A percentile compares a stretch with the other conserved stretches of the same genome.
Evolutionary conservation across 2,329 filamentous ascomycete genomes (phyloP).

Genomic region (Colletotrichum higginsianum): DNA sequence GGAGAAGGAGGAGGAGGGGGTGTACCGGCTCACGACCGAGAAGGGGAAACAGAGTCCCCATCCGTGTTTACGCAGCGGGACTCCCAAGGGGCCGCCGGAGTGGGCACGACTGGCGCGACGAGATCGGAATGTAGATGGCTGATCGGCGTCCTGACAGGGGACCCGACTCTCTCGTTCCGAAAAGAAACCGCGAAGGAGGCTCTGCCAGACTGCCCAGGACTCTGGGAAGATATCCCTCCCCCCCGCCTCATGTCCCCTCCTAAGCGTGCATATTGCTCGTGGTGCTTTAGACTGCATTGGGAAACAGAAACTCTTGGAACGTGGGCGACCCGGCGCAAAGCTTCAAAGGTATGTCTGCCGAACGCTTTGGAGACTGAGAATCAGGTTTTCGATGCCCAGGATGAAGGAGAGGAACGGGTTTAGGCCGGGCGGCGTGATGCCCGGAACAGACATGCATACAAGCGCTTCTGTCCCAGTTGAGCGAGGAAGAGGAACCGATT

Average conservation of each 20-base stretch:
- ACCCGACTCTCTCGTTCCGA: neutral
- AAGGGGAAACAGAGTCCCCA: slow-evolving; percentile 5
- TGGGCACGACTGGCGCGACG: slow-evolving; percentile 23
- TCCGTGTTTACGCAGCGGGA: slow-evolving; percentile 19
- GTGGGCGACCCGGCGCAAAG: neutral
- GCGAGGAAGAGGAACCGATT: slow-evolving; percentile 2
- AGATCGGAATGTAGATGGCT: slow-evolving; percentile 34
- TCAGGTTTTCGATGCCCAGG: slow-evolving; percentile 29
- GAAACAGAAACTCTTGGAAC: slow-evolving; percentile 14
- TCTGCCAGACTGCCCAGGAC: slow-evolving; percentile 21
- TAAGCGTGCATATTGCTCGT: slow-evolving; percentile 14
- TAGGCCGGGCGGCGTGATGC: slow-evolving; percentile 11
- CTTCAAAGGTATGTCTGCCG: slow-evolving; percentile 4
- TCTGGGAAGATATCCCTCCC: neutral
- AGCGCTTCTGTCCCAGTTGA: slow-evolving; percentile 4
- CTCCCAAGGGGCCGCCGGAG: slow-evolving; percentile 18
- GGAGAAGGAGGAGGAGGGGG: neutral
- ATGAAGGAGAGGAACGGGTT: slow-evolving; percentile 3
- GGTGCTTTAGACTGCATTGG: slow-evolving; percentile 9
- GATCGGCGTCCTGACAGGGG: slow-evolving; percentile 27
- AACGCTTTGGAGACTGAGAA: slow-evolving; percentile 4
- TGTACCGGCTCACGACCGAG: slow-evolving; percentile 29
- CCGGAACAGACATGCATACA: slow-evolving; percentile 7
- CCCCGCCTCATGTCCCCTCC: neutral
- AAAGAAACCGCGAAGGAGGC: slow-evolving; percentile 20